These are phyloP conservation scores for Cytospora chrysosperma DNA, from an alignment of 2,329 filamentous ascomycete genomes.

Conservation along the genomic window DNA sequence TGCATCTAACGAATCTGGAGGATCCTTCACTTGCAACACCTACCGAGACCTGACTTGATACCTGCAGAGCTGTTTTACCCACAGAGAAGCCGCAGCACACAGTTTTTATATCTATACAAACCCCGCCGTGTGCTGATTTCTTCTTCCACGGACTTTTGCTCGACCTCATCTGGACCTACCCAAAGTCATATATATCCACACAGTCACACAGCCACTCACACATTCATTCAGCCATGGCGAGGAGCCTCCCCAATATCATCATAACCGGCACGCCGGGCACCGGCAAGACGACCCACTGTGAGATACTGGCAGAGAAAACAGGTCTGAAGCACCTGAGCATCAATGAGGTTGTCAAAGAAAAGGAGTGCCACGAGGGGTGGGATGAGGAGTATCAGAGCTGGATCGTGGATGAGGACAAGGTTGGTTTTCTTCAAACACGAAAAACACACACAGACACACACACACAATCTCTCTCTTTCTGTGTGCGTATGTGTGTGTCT, in stretches of 20 bases:
- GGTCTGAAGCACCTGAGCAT: constrained; percentile 81
- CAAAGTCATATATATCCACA: neutral
- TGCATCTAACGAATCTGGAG: neutral
- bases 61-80: neutral
- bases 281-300: constrained; percentile 91
- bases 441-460: too few relatives aligned
- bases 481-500: too few relatives aligned
- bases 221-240: constrained; percentile 35
- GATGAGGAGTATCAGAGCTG: constrained; percentile 83
- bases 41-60: neutral
- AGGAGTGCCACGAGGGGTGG: constrained; percentile 81
- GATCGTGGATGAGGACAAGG: constrained; percentile 97
- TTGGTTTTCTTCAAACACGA: constrained; percentile 36
- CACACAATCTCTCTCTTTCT: too few relatives aligned
- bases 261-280: constrained; percentile 94
- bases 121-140: too few relatives aligned
- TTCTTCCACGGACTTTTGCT: neutral
- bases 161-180: neutral
- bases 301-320: constrained; percentile 72
- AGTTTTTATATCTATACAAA: neutral
- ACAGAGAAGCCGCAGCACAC: neutral
- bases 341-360: constrained; percentile 89
- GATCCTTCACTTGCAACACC: neutral
- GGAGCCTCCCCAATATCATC: constrained; percentile 78
- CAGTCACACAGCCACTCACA: too few relatives aligned